Base-by-base conservation (phyloP, 1,284 basidiomycete genomes). In the Rhodofomes roseus region DNA sequence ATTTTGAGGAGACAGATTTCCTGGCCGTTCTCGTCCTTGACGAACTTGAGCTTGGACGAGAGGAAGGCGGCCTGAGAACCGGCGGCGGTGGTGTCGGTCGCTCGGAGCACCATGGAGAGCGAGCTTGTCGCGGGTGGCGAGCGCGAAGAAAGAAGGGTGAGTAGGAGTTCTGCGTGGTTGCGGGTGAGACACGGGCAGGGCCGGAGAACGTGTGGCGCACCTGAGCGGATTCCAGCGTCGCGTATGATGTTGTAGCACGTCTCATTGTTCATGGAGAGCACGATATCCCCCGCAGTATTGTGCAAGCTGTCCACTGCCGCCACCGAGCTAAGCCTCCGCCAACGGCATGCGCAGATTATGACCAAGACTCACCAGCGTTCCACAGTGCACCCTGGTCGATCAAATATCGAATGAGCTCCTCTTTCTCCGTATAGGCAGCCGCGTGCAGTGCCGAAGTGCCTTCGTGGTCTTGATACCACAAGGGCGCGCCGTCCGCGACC, bases 391-490 rank as follows among this genome's bases (percentile, higher is more conserved):
- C 95, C 56, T 85, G 80, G n/a, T 86, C 79, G 31, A 99, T 79
- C 44, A 98, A 77, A 4, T 83, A 69, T 59, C 82, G 79, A 8
- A 92, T 79, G 5, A 95, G 74, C 9, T 81, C 78, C 2, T 79
- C 72, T 64, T 90, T 82, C 61, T 89, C 85, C 37, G 81, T 74
- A 65, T 90, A 93, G 0, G 92, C 93, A 1, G 96, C 96, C 43
- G 93, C 95, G 71, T 98, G 96, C 52, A 99, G 75, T 11, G 88
- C 81, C 6, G 92, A 93, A 70, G 88, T 92, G 5, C 94, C 79
- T n/a, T 83, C 82, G 54, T 87, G 86, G 70, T 91, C 90, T 73
- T 96, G 93, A 73, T 89, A 96, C 96, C 96, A 99, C 50, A 94
- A 80, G 1, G 96, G 95, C 1, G 93, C 92, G 22, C 85, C 90